phyloP scores from a whole-genome alignment of 371 early-diverging fungal species.

The Circinella umbellata region DNA sequence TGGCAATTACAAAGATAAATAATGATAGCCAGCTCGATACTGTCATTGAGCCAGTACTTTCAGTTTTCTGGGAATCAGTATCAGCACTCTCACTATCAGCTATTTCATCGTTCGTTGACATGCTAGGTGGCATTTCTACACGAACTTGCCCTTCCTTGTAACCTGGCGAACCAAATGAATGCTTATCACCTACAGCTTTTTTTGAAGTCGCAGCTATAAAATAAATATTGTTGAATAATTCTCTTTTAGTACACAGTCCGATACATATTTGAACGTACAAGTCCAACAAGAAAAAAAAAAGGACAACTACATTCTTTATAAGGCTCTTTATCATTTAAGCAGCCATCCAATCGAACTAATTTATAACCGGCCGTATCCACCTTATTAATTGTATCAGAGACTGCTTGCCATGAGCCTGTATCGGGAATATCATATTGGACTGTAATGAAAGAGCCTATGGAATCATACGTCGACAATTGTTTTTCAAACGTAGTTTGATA shows the following conservation, averaged over 20 bases:
- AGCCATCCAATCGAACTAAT: slow-evolving; percentile 65
- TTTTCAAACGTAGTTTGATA: slow-evolving; percentile 49
- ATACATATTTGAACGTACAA: neutral
- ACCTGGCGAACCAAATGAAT: slow-evolving; percentile 48
- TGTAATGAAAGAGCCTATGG: slow-evolving; percentile 57
- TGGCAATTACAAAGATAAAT: neutral
- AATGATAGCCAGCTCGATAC: neutral
- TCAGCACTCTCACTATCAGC: neutral
- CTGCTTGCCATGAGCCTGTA: slow-evolving; percentile 53
- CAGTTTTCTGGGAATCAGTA: neutral
- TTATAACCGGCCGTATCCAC: slow-evolving; percentile 57
- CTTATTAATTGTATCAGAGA: slow-evolving; percentile 50
- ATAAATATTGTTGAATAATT: slow-evolving; percentile 4
- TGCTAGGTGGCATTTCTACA: slow-evolving; percentile 27
- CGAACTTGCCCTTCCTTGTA: slow-evolving; percentile 55
- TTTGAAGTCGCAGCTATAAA: slow-evolving; percentile 26
- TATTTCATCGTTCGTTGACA: neutral
- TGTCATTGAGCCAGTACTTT: neutral
- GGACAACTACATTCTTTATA: slow-evolving; percentile 48
- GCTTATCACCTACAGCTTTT: slow-evolving; percentile 47
- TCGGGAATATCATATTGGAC: slow-evolving; percentile 63
- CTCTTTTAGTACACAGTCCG: neutral
- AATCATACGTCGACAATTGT: slow-evolving; percentile 58
- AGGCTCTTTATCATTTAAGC: slow-evolving; percentile 56
- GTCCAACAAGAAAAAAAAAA: slow-evolving; percentile 7